A percentile compares a stretch with the other conserved stretches of the same genome.
Conservation (phyloP, 2,329 filamentous ascomycete genomes). For the Diaporthe velutina region DNA sequence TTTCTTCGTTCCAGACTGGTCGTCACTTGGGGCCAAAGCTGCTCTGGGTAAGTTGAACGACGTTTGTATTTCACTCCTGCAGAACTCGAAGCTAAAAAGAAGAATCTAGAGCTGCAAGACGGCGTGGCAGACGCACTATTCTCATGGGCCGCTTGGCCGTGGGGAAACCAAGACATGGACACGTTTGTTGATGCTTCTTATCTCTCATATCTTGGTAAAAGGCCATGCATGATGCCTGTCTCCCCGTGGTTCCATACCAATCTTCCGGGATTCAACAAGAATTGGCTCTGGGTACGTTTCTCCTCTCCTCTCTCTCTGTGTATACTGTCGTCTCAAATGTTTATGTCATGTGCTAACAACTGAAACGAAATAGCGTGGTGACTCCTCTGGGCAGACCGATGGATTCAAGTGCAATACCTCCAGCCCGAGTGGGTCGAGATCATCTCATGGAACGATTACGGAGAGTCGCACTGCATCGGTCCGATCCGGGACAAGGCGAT, state of each 20-base stretch:
- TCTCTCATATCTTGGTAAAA: constrained; percentile 45
- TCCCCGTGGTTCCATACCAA: constrained; percentile 72
- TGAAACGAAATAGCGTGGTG: constrained; percentile 44
- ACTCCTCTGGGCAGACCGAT: constrained; percentile 69
- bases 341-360: no score
- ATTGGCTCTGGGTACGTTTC: constrained; percentile 67
- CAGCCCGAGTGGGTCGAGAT: constrained; percentile 59
- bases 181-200: constrained; percentile 51
- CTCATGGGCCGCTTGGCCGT: constrained; percentile 55
- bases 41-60: no score
- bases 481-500: constrained; percentile 55
- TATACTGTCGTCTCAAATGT: no score
- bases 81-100: no score
- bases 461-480: constrained; percentile 67
- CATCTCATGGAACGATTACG: constrained; percentile 64
- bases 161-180: constrained; percentile 46
- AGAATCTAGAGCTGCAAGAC: no score
- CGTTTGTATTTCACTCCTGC: no score
- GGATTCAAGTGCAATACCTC: constrained; percentile 67
- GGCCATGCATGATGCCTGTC: constrained; percentile 64
- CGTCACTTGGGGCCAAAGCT: no score
- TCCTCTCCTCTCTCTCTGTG: no score
- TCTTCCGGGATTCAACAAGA: constrained; percentile 67
- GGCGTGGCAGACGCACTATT: no score
- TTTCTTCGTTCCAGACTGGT: no score